Conservation (phyloP, 1,284 basidiomycete genomes). For the Anthracocystis panici-leucophaei region DNA sequence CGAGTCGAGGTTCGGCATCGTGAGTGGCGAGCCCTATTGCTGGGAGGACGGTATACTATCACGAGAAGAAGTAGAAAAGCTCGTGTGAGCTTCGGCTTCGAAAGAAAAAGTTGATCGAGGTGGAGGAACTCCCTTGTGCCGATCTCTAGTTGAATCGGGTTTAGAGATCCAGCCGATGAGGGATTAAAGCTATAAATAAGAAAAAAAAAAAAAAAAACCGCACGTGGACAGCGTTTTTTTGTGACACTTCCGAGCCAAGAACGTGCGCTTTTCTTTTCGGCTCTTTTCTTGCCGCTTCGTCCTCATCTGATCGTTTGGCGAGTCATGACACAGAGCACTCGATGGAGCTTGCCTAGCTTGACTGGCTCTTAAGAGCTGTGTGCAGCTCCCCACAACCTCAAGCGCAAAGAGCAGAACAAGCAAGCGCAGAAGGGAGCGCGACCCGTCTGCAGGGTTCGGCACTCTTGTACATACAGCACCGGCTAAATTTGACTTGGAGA, state of each 20-base stretch:
- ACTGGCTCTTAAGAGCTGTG: neutral
- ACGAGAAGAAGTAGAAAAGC: neutral
- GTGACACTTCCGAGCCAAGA: neutral
- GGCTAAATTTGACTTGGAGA: neutral
- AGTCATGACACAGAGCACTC: neutral
- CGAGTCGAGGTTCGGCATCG: slow-evolving; percentile 49
- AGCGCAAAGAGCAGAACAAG: too few relatives aligned
- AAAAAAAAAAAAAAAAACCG: slow-evolving; percentile 1
- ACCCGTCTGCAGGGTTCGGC: neutral
- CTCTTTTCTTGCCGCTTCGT: neutral
- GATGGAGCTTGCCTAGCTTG: neutral
- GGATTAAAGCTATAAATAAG: neutral
- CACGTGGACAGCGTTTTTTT: slow-evolving; percentile 19
- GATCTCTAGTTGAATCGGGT: slow-evolving; percentile 3
- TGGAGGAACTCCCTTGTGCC: slow-evolving; percentile 10
- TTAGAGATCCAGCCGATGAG: neutral
- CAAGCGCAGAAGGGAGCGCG: too few relatives aligned
- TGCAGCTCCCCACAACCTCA: too few relatives aligned
- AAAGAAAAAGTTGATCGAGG: slow-evolving; percentile 6
- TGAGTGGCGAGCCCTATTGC: neutral
- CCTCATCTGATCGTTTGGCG: neutral
- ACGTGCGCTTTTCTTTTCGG: slow-evolving; percentile 22
- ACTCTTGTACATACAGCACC: neutral
- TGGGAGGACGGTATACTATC: neutral
- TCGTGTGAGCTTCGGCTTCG: slow-evolving; percentile 14